Evolutionary conservation across 306 rosid genomes (phyloP).

Genomic region (Comarum palustre): DNA sequence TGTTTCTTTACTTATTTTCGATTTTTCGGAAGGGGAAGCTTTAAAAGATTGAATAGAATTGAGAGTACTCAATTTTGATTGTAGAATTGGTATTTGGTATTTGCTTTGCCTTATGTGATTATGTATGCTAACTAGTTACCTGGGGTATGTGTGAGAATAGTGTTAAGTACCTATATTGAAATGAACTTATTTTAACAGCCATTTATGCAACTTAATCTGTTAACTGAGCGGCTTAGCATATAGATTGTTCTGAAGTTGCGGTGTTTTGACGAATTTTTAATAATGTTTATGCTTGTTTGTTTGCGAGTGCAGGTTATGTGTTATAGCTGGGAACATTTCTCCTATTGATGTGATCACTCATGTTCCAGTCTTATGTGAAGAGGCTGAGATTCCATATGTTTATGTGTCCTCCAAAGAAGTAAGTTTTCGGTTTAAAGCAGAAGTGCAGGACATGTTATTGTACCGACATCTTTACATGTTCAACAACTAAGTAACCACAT

Average conservation of each 20-base stretch:
- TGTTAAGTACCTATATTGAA: too few species aligned
- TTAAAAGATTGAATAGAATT: not conserved
- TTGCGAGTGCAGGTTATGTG: slow-evolving; percentile 74
- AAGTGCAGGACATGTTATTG: not conserved
- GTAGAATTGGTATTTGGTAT: not conserved
- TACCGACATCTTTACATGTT: not conserved
- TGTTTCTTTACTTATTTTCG: not conserved
- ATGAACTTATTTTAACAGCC: too few species aligned
- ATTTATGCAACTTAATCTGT: not conserved
- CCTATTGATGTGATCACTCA: slow-evolving; percentile 95
- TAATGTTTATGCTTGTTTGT: too few species aligned
- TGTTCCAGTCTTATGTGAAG: slow-evolving; percentile 87
- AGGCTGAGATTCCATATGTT: slow-evolving; percentile 67
- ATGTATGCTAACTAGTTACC: not conserved
- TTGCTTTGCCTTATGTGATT: not conserved
- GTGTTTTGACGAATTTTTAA: too few species aligned
- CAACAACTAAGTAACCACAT: not conserved
- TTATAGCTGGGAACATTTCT: slow-evolving; percentile 89
- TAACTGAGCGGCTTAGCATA: not conserved
- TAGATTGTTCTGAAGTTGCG: not conserved
- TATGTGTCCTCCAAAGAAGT: slow-evolving; percentile 90
- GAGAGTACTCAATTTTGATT: not conserved
- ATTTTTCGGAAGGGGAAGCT: too few species aligned
- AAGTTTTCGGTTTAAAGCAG: slow-evolving; percentile 16
- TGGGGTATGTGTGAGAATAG: too few species aligned